Evolutionary conservation across 2,329 filamentous ascomycete genomes (phyloP), one percentile per base, ranked within the genome.

Genomic region (Akanthomyces lecanii): DNA sequence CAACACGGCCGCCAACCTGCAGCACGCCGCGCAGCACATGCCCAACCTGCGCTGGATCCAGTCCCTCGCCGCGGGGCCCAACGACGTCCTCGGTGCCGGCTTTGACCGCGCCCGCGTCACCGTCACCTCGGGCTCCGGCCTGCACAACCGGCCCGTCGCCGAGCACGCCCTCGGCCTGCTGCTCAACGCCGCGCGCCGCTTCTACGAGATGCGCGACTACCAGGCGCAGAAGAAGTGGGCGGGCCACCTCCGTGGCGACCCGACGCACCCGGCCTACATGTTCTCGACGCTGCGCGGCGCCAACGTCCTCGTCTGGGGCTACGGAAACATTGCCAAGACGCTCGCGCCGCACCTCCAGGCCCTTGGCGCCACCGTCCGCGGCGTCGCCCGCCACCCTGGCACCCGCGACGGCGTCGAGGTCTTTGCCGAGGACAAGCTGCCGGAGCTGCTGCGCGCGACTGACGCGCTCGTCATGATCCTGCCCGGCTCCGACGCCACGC

Each of bases 381-480:
- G 87, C 58, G 72, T 89, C 1, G 87, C 87, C 14, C 77, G 86
- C 14, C 71, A 70, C 10, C 69, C 78, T 0, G 86, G 87, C 10
- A 82, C 89, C 16, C 78, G 86, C 53, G 73, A 82, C 63, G 86
- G 85, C 18, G 76, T 84, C 50, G 78, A 87, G 76, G 81, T 89
- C 61, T 82, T 79, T 71, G 71, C 68, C 58, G 85, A 88, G 71
- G 81, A 84, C 62, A 75, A 74, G 51, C 76, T 89, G 50, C 65
- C 79, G 5, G 75, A 82, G 65, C 72, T 87, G 38, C 77, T 89
- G 42, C 76, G 80, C 38, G 69, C 80, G 70, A 87, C 85, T 0
- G 86, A 89, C 68, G 86, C 84, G 0, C 77, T 89, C n/a, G 85
- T 89, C 67, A 87, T 89, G 85, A 88, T 88, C 66, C 76, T 88